Evolutionary conservation across 805 yeast species (phyloP).

Genomic region (Candida andamanensis): DNA sequence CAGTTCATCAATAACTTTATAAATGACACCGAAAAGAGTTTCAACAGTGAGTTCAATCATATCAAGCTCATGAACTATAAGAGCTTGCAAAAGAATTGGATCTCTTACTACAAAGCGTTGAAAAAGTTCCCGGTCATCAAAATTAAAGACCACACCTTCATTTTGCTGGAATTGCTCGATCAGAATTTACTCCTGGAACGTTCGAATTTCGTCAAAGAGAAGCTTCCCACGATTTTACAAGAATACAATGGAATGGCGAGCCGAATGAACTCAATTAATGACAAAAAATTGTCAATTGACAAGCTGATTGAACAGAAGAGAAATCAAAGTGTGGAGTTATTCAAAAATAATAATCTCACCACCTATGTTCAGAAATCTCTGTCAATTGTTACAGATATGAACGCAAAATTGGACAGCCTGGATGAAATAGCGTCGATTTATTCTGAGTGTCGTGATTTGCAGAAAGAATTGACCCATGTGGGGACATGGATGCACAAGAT

Average conservation of each 20-base stretch:
- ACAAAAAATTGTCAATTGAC: conserved; percentile 33
- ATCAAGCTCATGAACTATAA: conserved; percentile 35
- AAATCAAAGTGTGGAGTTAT: conserved; percentile 27
- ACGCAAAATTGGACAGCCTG: conserved; percentile 2
- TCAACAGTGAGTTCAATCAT: conserved; percentile 33
- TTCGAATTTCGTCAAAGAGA: conserved; percentile 23
- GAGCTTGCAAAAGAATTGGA: conserved; percentile 36
- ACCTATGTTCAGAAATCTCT: too few species aligned
- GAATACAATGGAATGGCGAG: conserved; percentile 28
- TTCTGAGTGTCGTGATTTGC: background rate
- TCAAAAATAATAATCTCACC: conserved; percentile 13
- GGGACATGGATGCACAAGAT: background rate
- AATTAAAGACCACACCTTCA: conserved; percentile 2
- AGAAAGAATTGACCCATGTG: conserved; percentile 1
- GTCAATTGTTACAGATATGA: conserved; percentile 3
- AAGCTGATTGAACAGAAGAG: conserved; percentile 38
- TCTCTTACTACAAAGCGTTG: conserved; percentile 28
- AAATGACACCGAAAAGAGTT: conserved; percentile 44
- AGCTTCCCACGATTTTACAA: conserved; percentile 26
- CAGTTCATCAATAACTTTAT: conserved; percentile 48
- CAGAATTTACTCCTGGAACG: conserved; percentile 19
- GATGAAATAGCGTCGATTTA: conserved; percentile 2
- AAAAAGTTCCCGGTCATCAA: conserved; percentile 32
- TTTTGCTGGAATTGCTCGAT: conserved; percentile 30
- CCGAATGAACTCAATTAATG: conserved; percentile 32